A percentile compares a stretch with the other conserved stretches of the same genome.
Evolutionary conservation across 257 asterid species (phyloP).

Genomic region (Solanum verrucosum): DNA sequence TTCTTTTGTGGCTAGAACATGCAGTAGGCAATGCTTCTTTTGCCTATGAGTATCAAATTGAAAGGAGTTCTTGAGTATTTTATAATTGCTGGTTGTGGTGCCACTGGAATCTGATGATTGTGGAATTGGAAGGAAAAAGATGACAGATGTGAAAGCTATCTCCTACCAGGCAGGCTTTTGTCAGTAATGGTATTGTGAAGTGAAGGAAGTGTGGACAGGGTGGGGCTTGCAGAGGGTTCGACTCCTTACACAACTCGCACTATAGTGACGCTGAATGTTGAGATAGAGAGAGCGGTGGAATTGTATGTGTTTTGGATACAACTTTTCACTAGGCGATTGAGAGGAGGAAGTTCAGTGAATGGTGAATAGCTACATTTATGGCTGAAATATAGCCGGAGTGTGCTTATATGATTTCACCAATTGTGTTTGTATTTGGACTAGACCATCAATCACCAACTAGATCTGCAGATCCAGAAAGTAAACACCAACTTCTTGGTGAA

Average conservation of each 20-base stretch:
- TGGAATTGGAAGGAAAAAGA: neutral
- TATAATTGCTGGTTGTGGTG: neutral
- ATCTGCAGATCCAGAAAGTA: neutral
- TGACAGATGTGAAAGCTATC: neutral
- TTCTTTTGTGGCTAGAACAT: constrained; percentile 27
- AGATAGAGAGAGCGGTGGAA: neutral
- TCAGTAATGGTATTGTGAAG: neutral
- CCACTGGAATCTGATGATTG: neutral
- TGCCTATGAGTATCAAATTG: neutral
- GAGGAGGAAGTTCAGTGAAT: neutral
- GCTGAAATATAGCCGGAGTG: neutral
- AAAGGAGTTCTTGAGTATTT: neutral
- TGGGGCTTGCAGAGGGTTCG: neutral
- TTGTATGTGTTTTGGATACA: neutral
- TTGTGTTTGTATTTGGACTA: neutral
- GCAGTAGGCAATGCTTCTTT: neutral
- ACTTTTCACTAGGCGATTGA: neutral
- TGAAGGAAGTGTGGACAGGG: neutral
- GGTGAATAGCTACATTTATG: neutral
- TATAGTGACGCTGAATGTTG: neutral
- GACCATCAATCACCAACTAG: neutral
- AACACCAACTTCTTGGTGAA: neutral
- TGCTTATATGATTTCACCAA: neutral
- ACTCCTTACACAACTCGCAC: neutral
- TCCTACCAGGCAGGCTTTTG: neutral